These are phyloP conservation scores for Amborella trichopoda DNA, from an alignment of 164 flowering plant species.

Conservation along the genomic window DNA sequence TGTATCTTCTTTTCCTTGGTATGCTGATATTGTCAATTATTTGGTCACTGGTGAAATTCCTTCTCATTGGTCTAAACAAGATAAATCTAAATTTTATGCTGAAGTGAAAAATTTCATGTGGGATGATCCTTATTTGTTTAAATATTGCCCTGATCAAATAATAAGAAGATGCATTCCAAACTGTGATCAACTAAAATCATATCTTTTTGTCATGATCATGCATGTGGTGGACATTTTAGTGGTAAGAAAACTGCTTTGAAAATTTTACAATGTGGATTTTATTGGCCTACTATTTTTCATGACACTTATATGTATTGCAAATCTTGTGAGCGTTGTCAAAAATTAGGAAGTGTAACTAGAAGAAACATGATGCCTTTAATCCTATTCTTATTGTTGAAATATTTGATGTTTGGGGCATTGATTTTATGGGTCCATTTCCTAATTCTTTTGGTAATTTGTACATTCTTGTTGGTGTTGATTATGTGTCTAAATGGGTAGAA, in stretches of 20 bases:
- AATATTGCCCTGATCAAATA: not conserved
- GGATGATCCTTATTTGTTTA: not conserved
- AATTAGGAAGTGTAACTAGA: not conserved
- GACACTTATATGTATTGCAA: not conserved
- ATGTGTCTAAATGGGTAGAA: not conserved
- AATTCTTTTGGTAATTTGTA: not conserved
- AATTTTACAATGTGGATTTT: not conserved
- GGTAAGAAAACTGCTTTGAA: not conserved
- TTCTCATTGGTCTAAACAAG: not conserved
- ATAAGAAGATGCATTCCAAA: not conserved
- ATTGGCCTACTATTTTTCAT: not conserved
- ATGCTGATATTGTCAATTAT: not conserved
- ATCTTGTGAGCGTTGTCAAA: not conserved
- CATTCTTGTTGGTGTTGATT: not conserved
- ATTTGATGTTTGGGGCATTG: not conserved
- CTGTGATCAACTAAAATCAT: not conserved
- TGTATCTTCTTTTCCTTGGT: not conserved
- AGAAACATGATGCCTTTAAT: constrained; percentile 1
- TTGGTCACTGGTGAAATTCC: not conserved
- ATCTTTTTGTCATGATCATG: not conserved
- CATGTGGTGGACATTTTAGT: constrained; percentile 4
- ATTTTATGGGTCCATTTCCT: not conserved
- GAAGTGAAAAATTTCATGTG: not conserved
- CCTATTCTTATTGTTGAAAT: not conserved
- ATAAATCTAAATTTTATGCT: not conserved